Conservation (phyloP, 2,329 filamentous ascomycete genomes). For the Cytospora piceicola region DNA sequence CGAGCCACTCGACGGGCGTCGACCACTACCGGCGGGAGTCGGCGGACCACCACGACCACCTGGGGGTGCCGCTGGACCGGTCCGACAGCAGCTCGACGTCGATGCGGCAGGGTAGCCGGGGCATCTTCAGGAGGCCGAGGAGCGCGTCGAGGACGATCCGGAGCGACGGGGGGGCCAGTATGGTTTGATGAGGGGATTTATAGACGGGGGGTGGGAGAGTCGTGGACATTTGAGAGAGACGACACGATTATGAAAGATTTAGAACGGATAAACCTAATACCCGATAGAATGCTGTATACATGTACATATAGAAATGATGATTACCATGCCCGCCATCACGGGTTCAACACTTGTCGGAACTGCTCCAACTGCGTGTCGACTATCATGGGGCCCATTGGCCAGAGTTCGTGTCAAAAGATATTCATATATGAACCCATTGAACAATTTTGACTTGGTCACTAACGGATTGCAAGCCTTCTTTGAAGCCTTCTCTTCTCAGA, state of each 20-base stretch:
- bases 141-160: conserved; percentile 20
- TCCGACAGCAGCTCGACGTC: conserved; percentile 11
- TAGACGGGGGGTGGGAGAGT: neutral
- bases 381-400: no score
- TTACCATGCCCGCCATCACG: neutral
- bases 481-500: no score
- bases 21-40: conserved; percentile 10
- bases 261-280: conserved; percentile 22
- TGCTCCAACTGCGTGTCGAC: no score
- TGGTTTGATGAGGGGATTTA: conserved; percentile 7
- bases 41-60: neutral
- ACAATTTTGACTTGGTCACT: no score
- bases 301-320: conserved; percentile 1
- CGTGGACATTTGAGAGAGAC: neutral
- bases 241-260: neutral
- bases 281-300: conserved; percentile 16
- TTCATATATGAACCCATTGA: no score
- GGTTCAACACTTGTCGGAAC: neutral
- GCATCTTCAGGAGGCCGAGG: conserved; percentile 27
- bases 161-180: conserved; percentile 6
- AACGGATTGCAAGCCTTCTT: no score
- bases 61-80: conserved; percentile 4
- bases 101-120: conserved; percentile 5
- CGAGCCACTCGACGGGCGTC: conserved; percentile 9
- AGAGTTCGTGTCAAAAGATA: no score